Evolutionary conservation across 2,329 filamentous ascomycete species (phyloP), one percentile per base, ranked within the genome.

Genomic region (Epichloe hybrida): DNA sequence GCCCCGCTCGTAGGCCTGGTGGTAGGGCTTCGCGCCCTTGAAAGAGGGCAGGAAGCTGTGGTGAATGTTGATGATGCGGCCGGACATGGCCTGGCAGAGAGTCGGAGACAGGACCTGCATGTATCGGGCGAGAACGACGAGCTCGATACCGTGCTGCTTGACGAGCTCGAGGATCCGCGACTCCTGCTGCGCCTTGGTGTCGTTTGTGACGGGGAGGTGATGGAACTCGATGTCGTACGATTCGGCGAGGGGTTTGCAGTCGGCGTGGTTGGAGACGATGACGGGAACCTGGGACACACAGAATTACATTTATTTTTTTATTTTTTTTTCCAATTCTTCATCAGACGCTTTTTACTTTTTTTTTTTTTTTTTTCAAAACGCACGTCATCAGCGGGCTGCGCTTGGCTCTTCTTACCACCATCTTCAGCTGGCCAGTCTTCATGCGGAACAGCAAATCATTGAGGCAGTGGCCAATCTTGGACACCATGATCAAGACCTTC

Each of bases 61-160:
- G 71, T 93, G 87, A 68, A 93, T 91, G 71, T 93, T 93, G 83
- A 93, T 91, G 70, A 93, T 93, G 64, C 81, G 82, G 52, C 87
- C 87, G 48, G 81, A 84, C 86, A 93, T 90, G 59, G 80, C 85
- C 52, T 75, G 70, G 71, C 87, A 93, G 40, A 93, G 72, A 8
- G 69, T 77, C 0, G 86, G 86, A 21, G 81, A 86, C 11, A 93
- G 75, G 35, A 93, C 85, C 70, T 93, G 87, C 87, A 93, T 93
- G 71, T 93, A 93, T 53, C 87, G 81, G 6, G 87, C 87, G 45
- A 93, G 72, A 1, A 93, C 86, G 49, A 93, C 77, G 49, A 93
- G 77, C 62, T 93, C 87, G 61, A 93, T 79, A 57, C 77, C 69
- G 66, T 90, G 72, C 68, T 83, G 68, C 57, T 70, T 69, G 62